These are phyloP conservation scores for Elymus sibiricus DNA, from an alignment of 176 grass and related monocot genomes.

Conservation along the genomic window DNA sequence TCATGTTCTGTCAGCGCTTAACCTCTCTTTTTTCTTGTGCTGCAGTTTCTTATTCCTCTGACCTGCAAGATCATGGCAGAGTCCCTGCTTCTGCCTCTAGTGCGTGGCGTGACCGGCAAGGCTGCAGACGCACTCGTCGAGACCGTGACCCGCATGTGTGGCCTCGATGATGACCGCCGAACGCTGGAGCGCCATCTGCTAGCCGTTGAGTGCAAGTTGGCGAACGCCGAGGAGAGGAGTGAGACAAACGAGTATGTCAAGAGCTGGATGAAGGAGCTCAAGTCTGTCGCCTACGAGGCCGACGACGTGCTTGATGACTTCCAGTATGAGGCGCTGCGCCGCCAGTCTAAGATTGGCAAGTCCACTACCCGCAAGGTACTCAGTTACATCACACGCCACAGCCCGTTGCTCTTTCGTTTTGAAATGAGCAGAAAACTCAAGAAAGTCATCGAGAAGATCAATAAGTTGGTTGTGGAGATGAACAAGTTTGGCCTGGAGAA, in stretches of 20 bases:
- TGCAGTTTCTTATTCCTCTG: too few species aligned
- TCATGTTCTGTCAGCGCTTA: too few species aligned
- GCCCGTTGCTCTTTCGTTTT: background rate
- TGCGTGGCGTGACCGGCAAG: background rate
- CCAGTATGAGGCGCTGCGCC: slow-evolving; percentile 17
- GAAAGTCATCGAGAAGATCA: background rate
- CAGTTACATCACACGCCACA: background rate
- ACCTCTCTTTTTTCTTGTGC: too few species aligned
- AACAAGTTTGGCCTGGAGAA: background rate
- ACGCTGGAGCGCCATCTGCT: background rate
- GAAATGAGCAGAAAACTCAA: background rate
- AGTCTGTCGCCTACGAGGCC: slow-evolving; percentile 24
- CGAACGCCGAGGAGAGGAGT: background rate
- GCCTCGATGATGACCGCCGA: background rate
- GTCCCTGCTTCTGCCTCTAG: background rate
- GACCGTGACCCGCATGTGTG: background rate
- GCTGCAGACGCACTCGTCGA: background rate
- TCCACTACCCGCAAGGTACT: background rate
- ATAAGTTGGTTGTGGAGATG: background rate
- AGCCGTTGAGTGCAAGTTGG: background rate
- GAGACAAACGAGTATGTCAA: background rate
- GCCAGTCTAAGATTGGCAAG: background rate
- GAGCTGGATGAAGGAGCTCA: slow-evolving; percentile 2
- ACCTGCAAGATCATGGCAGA: background rate
- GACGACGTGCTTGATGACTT: slow-evolving; percentile 46